phyloP scores from a whole-genome alignment of 352 stramenopile genomes.

The Thalassiosira livingstoniorum region DNA sequence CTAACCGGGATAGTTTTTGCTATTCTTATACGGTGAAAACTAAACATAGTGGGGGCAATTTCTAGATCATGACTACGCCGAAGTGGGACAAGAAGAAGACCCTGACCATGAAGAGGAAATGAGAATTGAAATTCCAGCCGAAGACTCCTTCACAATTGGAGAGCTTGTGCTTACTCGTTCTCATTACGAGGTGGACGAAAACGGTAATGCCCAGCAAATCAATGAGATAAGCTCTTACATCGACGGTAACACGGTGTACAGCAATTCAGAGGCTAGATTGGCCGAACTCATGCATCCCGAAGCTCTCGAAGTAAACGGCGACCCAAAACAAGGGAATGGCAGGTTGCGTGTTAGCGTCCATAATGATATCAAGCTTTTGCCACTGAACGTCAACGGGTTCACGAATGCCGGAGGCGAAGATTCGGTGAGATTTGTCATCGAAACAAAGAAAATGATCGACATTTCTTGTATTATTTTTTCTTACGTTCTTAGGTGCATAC shows the following conservation, averaged over 20 bases:
- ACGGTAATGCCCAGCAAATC: background rate
- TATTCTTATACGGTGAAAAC: background rate
- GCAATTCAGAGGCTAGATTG: slow-evolving; percentile 3
- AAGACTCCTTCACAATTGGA: background rate
- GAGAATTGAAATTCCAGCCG: background rate
- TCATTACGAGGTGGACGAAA: background rate
- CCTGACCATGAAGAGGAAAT: background rate
- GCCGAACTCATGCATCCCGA: no score
- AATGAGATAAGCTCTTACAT: slow-evolving; percentile 33
- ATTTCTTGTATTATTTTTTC: no score
- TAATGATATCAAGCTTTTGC: background rate
- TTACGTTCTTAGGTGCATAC: no score
- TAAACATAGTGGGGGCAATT: slow-evolving; percentile 40
- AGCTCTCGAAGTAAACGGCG: no score
- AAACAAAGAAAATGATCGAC: no score
- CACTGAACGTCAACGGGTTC: background rate
- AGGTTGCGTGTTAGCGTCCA: background rate
- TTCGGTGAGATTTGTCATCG: no score
- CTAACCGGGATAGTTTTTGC: background rate
- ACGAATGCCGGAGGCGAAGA: background rate
- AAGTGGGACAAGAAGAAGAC: no score
- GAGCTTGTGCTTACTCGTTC: background rate
- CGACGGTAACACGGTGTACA: slow-evolving; percentile 33
- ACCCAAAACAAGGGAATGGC: slow-evolving; percentile 2
- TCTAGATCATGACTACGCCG: slow-evolving; percentile 33